Conservation (phyloP, 495 filamentous ascomycete species). For the Podospora appendiculata region DNA sequence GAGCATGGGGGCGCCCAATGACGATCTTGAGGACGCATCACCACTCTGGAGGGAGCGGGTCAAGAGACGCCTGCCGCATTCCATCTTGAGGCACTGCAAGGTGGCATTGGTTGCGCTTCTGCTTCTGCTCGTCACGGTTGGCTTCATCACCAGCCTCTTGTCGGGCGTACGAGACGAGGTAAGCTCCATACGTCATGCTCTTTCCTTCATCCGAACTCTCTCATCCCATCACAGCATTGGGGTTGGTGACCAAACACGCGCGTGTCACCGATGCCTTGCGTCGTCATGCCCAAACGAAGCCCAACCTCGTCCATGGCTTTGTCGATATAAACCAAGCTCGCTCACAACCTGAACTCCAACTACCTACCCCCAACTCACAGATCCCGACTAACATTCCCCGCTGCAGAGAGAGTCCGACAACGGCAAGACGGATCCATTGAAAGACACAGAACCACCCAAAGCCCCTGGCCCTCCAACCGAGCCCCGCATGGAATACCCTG, state of each 20-base stretch:
- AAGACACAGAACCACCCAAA: not conserved
- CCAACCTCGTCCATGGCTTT: not conserved
- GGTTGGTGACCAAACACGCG: no score
- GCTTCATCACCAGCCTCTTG: slow-evolving; percentile 17
- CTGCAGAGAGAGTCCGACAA: not conserved
- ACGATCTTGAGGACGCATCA: not conserved
- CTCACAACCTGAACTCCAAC: not conserved
- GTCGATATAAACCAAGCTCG: not conserved
- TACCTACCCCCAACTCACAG: not conserved
- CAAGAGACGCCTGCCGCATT: slow-evolving; percentile 13
- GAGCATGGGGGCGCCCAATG: slow-evolving; percentile 27
- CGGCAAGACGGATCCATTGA: not conserved
- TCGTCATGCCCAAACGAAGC: not conserved
- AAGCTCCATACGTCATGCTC: slow-evolving; percentile 6
- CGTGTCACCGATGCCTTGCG: not conserved
- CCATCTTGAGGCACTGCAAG: slow-evolving; percentile 17
- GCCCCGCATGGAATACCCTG: slow-evolving; percentile 17
- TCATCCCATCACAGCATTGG: no score
- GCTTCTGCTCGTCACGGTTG: slow-evolving; percentile 21
- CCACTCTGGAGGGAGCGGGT: slow-evolving; percentile 25
- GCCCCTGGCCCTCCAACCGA: not conserved
- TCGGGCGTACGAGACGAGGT: slow-evolving; percentile 13
- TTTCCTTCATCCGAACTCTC: no score
- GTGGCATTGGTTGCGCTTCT: slow-evolving; percentile 14
- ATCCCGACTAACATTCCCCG: not conserved